phyloP scores from a whole-genome alignment of 306 rosid genomes.

The Hippophae gyantsensis region DNA sequence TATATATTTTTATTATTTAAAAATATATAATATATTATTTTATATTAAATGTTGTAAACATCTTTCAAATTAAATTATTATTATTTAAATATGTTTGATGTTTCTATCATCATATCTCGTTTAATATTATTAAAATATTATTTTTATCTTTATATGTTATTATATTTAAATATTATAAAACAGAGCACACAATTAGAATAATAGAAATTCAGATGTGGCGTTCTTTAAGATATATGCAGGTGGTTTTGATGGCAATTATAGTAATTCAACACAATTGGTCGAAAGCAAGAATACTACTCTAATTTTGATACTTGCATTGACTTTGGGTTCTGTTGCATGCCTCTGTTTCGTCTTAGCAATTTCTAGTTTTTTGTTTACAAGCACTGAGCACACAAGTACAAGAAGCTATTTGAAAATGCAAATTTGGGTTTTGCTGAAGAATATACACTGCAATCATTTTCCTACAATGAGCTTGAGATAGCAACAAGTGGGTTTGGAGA shows the following conservation, averaged over 20 bases:
- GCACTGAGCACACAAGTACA: neutral
- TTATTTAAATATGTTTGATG: too few relatives aligned
- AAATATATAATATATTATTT: too few relatives aligned
- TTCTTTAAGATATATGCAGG: slow-evolving; percentile 1
- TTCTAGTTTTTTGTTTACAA: neutral
- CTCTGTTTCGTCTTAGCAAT: slow-evolving; percentile 4
- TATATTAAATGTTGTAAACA: too few relatives aligned
- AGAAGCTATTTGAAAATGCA: slow-evolving; percentile 3
- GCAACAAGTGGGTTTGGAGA: slow-evolving; percentile 34
- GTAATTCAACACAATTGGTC: neutral
- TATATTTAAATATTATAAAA: too few relatives aligned
- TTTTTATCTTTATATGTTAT: too few relatives aligned
- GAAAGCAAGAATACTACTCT: neutral
- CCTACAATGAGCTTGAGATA: slow-evolving; percentile 26
- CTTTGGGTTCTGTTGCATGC: neutral
- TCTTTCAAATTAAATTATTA: too few relatives aligned
- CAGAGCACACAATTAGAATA: too few relatives aligned
- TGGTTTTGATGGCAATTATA: too few relatives aligned
- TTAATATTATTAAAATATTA: too few relatives aligned
- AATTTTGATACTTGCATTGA: neutral
- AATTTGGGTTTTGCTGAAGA: slow-evolving; percentile 9
- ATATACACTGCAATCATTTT: neutral
- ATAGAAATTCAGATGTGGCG: neutral
- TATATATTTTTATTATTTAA: too few relatives aligned
- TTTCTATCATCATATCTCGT: too few relatives aligned